phyloP scores from a whole-genome alignment of 1,139 yeast species.

The Yamadazyma kanchanaburiensis region DNA sequence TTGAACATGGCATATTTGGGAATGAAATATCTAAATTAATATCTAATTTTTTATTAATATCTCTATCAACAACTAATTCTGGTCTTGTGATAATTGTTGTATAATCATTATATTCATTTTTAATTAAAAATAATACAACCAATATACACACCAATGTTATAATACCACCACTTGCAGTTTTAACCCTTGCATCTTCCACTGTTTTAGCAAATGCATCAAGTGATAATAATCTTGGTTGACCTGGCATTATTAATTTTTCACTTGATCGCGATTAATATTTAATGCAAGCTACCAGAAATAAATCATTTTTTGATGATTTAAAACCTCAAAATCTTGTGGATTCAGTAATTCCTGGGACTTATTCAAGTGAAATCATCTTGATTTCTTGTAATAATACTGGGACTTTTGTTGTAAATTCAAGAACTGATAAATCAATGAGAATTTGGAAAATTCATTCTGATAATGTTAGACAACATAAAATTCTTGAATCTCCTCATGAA shows the following conservation, averaged over 20 bases:
- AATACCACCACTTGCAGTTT: conserved; percentile 86
- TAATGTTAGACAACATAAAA: conserved; percentile 28
- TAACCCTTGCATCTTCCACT: conserved; percentile 86
- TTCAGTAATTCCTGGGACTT: conserved; percentile 24
- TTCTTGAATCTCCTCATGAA: conserved; percentile 43
- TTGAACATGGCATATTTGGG: conserved; percentile 81
- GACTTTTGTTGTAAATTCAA: conserved; percentile 39
- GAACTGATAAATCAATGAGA: conserved; percentile 45
- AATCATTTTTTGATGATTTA: conserved; percentile 21
- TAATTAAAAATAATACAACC: conserved; percentile 58
- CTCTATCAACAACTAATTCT: conserved; percentile 84
- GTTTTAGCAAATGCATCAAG: conserved; percentile 93
- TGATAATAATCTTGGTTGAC: conserved; percentile 53
- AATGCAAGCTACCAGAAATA: no score
- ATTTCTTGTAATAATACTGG: conserved; percentile 40
- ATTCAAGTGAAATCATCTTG: conserved; percentile 28
- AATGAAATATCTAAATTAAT: conserved; percentile 80
- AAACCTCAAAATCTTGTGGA: conserved; percentile 21
- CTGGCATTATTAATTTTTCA: conserved; percentile 16
- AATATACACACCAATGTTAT: conserved; percentile 72
- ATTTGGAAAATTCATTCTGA: conserved; percentile 38
- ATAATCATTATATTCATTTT: conserved; percentile 77
- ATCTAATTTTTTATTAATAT: conserved; percentile 70
- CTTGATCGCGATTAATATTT: no score
- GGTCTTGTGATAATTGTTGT: conserved; percentile 67